Evolutionary conservation across 1,284 basidiomycete genomes (phyloP).

Genomic region (Ustilago cynodontis): DNA sequence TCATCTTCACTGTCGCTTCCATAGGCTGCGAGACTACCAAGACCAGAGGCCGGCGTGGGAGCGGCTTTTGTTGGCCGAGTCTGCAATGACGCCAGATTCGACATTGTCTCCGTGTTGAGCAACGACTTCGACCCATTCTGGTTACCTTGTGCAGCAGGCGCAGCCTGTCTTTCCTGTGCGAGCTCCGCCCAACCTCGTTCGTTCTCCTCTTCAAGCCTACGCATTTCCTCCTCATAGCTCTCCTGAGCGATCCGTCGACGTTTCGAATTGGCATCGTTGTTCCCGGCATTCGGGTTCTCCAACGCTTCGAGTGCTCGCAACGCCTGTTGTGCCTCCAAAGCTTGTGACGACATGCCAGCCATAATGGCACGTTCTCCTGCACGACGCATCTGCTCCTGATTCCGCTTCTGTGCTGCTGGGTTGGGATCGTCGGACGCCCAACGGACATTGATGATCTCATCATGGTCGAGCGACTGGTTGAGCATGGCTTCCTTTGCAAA

Average conservation of each 20-base stretch:
- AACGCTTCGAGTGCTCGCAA: slow-evolving; percentile 51
- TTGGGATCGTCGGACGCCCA: slow-evolving; percentile 69
- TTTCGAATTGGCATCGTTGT: slow-evolving; percentile 45
- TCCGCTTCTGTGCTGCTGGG: slow-evolving; percentile 55
- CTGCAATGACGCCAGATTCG: slow-evolving; percentile 43
- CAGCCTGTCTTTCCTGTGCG: slow-evolving; percentile 40
- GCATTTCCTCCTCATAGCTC: slow-evolving; percentile 57
- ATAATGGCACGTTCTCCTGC: slow-evolving; percentile 58
- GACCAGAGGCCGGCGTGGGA: slow-evolving; percentile 20
- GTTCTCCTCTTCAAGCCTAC: slow-evolving; percentile 64
- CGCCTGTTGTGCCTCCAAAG: slow-evolving; percentile 49
- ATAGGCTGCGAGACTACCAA: slow-evolving; percentile 62
- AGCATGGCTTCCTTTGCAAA: slow-evolving; percentile 99
- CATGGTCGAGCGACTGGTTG: slow-evolving; percentile 95
- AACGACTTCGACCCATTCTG: slow-evolving; percentile 21
- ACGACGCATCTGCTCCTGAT: slow-evolving; percentile 47
- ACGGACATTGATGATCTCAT: slow-evolving; percentile 88
- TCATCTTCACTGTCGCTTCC: slow-evolving; percentile 64
- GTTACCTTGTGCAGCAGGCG: background rate
- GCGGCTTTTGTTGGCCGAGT: slow-evolving; percentile 8
- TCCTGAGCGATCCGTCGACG: slow-evolving; percentile 44
- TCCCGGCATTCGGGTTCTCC: slow-evolving; percentile 22
- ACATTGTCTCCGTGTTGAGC: slow-evolving; percentile 50
- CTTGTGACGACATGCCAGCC: slow-evolving; percentile 54
- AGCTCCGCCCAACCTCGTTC: slow-evolving; percentile 61